Evolutionary conservation across 2,329 filamentous ascomycete species (phyloP).

Genomic region (Colletotrichum lupini): DNA sequence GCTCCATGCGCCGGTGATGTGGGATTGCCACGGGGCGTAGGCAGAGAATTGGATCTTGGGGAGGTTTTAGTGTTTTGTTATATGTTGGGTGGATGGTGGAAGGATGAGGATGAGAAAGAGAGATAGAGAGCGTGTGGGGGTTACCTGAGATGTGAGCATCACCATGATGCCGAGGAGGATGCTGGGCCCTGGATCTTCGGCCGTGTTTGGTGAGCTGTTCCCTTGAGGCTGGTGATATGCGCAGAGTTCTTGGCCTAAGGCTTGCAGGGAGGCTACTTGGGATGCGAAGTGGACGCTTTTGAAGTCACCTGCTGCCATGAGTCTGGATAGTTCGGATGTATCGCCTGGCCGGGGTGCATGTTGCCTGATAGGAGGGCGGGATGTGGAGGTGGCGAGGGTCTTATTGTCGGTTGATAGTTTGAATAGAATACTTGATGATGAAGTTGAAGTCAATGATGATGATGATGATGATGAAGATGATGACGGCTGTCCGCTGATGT

Average conservation of each 20-base stretch:
- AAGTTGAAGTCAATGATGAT: too few species aligned
- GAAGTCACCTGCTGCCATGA: neutral
- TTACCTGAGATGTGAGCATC: slow-evolving; percentile 15
- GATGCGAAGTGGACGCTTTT: slow-evolving; percentile 1
- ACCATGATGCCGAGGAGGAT: slow-evolving; percentile 2
- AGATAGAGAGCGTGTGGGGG: neutral
- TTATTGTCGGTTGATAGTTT: neutral
- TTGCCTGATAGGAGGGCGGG: neutral
- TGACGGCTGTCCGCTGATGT: neutral
- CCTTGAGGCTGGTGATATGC: neutral
- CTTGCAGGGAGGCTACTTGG: neutral
- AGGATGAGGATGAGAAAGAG: neutral
- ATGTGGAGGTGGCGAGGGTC: neutral
- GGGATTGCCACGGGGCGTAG: slow-evolving; percentile 11
- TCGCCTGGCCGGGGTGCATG: neutral
- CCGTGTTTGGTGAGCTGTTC: rapidly evolving
- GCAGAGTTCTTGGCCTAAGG: neutral
- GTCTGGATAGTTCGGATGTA: neutral
- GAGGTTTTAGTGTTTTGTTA: neutral
- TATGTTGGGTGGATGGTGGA: too few species aligned
- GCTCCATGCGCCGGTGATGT: slow-evolving; percentile 2
- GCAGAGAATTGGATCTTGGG: slow-evolving; percentile 13
- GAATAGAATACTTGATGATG: neutral
- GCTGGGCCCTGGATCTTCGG: neutral
- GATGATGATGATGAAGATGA: neutral